Conservation (phyloP, 2,329 filamentous ascomycete species). For the Fusarium palustre region DNA sequence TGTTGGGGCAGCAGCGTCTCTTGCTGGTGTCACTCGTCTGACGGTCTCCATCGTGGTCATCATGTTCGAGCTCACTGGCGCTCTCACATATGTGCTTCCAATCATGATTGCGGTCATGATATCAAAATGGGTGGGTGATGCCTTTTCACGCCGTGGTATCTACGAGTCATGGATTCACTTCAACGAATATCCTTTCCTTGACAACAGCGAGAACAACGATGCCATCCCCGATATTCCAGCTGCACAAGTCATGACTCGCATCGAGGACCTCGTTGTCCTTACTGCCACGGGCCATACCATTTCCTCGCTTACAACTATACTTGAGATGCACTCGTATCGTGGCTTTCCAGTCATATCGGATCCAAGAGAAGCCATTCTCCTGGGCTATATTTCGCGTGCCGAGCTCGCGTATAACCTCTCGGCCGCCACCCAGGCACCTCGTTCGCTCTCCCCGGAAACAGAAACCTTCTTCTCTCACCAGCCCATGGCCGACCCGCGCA, state of each 20-base stretch:
- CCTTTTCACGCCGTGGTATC: conserved; percentile 90
- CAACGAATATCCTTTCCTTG: conserved; percentile 94
- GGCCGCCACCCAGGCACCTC: conserved; percentile 64
- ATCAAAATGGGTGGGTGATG: conserved; percentile 97
- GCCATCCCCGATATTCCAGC: conserved; percentile 84
- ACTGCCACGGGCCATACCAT: conserved; percentile 91
- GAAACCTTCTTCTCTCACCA: conserved; percentile 89
- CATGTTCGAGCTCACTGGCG: conserved; percentile 98
- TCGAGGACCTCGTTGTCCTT: conserved; percentile 90
- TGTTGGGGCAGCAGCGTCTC: conserved; percentile 92
- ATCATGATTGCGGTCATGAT: conserved; percentile 99
- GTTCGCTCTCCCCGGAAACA: conserved; percentile 74
- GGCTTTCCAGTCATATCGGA: conserved; percentile 93
- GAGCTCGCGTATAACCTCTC: conserved; percentile 85
- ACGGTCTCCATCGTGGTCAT: conserved; percentile 99
- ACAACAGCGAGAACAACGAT: conserved; percentile 84
- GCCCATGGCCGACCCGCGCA: conserved; percentile 79
- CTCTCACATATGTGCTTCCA: conserved; percentile 93
- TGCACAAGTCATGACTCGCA: conserved; percentile 89
- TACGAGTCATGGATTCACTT: conserved; percentile 99
- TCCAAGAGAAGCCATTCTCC: conserved; percentile 78
- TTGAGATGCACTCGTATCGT: conserved; percentile 81
- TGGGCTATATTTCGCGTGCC: conserved; percentile 94
- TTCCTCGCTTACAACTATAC: conserved; percentile 75
- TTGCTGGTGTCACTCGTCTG: conserved; percentile 94